These are phyloP conservation scores for Echeveria elegans DNA, from an alignment of 164 flowering plant species.

Conservation along the genomic window DNA sequence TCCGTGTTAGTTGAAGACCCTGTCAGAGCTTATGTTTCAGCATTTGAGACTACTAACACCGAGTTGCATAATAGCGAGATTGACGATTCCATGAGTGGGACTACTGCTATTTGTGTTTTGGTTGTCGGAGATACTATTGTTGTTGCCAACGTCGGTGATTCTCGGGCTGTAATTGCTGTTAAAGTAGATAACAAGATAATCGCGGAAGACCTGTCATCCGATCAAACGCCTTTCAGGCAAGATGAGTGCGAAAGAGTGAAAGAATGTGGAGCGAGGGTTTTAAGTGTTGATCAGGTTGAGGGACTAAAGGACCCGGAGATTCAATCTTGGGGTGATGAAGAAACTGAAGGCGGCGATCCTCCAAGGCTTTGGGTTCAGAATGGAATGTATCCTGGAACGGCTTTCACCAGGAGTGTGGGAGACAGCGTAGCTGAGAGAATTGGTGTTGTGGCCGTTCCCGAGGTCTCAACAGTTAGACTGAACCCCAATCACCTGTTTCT, in stretches of 20 bases:
- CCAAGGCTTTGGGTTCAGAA: constrained; percentile 93
- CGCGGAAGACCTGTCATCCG: constrained; percentile 65
- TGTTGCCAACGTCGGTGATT: constrained; percentile 96
- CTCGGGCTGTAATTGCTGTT: constrained; percentile 79
- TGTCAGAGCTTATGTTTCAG: constrained; percentile 52
- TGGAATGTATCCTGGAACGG: constrained; percentile 91
- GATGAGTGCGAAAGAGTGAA: constrained; percentile 90
- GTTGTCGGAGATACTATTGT: constrained; percentile 57
- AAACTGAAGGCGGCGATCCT: constrained; percentile 73
- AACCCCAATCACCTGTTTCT: constrained; percentile 66
- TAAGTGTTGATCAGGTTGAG: constrained; percentile 85
- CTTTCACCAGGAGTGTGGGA: constrained; percentile 92
- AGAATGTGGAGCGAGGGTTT: constrained; percentile 87
- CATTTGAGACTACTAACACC: constrained; percentile 46
- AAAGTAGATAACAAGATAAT: constrained; percentile 43
- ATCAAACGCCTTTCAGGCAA: constrained; percentile 86
- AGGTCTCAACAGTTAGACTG: constrained; percentile 54
- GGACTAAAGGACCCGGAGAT: constrained; percentile 76
- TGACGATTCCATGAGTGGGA: constrained; percentile 95
- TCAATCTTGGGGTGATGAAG: constrained; percentile 90
- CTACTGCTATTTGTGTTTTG: constrained; percentile 88
- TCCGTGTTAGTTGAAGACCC: constrained; percentile 59
- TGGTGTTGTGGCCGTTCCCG: constrained; percentile 88
- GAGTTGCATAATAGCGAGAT: constrained; percentile 69
- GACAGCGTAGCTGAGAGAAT: constrained; percentile 78